phyloP scores from a whole-genome alignment of 78 protist genomes.

The Dictyostelium capitatum region DNA sequence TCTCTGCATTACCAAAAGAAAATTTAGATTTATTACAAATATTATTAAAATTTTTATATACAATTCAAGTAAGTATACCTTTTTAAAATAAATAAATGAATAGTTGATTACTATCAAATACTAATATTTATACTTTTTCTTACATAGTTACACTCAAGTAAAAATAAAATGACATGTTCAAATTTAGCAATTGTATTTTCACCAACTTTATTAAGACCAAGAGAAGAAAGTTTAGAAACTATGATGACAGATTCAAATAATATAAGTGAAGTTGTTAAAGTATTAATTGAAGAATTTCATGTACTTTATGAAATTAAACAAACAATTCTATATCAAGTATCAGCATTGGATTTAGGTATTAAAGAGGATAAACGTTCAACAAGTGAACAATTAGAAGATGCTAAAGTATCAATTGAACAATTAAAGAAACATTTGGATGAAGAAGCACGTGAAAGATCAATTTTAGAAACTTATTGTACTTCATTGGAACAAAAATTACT shows the following conservation, averaged over 20 bases:
- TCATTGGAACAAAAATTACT: constrained; percentile 15
- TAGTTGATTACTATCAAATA: neutral
- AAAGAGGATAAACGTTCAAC: constrained; percentile 48
- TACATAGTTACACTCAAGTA: constrained; percentile 30
- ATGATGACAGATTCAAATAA: constrained; percentile 68
- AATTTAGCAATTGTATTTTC: constrained; percentile 79
- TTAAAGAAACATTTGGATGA: constrained; percentile 51
- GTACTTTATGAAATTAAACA: constrained; percentile 44
- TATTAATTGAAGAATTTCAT: constrained; percentile 58
- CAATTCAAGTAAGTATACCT: constrained; percentile 50
- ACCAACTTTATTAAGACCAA: constrained; percentile 74
- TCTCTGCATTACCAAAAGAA: constrained; percentile 70
- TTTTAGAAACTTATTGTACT: constrained; percentile 43
- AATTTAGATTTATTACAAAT: constrained; percentile 36
- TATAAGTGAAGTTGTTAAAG: constrained; percentile 46
- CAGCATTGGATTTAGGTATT: constrained; percentile 20
- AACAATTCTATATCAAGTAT: constrained; percentile 43
- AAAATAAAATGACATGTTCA: constrained; percentile 74
- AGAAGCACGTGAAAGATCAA: constrained; percentile 62
- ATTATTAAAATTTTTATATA: constrained; percentile 59
- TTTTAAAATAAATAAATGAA: too few relatives aligned
- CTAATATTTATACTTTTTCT: too few relatives aligned
- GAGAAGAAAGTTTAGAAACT: constrained; percentile 74
- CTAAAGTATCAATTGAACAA: constrained; percentile 31
- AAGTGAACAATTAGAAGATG: constrained; percentile 55